Base-by-base conservation (phyloP, 169 alveolate species). In the Eimeria maxima region DNA sequence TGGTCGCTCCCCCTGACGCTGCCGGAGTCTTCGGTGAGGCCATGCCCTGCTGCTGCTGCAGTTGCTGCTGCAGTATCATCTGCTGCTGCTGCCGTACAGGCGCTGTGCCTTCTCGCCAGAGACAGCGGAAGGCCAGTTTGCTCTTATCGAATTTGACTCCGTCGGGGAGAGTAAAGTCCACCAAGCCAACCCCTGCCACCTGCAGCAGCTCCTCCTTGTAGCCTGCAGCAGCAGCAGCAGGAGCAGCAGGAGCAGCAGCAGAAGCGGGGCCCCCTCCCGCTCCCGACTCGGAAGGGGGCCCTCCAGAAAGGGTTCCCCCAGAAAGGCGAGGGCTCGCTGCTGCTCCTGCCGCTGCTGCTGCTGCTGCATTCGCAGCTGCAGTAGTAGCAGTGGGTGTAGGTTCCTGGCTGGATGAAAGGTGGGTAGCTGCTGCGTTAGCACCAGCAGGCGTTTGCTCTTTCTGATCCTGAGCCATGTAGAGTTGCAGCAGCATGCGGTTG, bases 111-210 rank as follows among this genome's bases (percentile, higher is more conserved):
- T 92, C 95, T 42, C 95, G 47, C 95, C 95, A 92, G 81, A 74
- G 86, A 67, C 95, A 92, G 47, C 95, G 90, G 91, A 92, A 92
- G 11, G 95, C 95, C 44, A 92, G 57, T 42, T 92, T 92, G 69
- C 95, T 92, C 84, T 78, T 92, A 80, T 92, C 95, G n/a, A 92
- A 92, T 53, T 92, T 92, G 11, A 92, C 95, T 2, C 95, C 95
- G 20, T 92, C 95, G 20, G 95, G 95, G 2, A 92, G 69, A 2
- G 95, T 74, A 76, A 92, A 76, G 83, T 92, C 91, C 4, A 92
- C 95, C 1, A 47, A 84, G 38, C 95, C 95, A 33, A 92, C 92
- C 18, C 95, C 95, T 6, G 95, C 81, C 18, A 92, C 92, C 86
- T 57, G 53, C 86, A 92, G 91, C n/a, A 76, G 50, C 55, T 92